phyloP scores from a whole-genome alignment of 169 alveolate species.

The Plasmodium blacklocki region DNA sequence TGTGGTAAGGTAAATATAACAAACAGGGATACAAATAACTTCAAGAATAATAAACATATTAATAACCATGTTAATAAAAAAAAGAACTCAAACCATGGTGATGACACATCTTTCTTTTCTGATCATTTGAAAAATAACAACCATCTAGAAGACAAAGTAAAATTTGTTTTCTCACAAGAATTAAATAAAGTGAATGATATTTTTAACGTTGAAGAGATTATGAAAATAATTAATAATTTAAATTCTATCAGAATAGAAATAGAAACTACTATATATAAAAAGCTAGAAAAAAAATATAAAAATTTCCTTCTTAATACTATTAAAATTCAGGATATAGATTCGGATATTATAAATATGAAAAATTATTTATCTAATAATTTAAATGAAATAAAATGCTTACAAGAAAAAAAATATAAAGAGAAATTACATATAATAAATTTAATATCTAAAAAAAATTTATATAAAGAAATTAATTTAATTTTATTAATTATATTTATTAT shows the following conservation, averaged over 20 bases:
- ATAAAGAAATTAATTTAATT: slow-evolving; percentile 56
- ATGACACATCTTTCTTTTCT: neutral
- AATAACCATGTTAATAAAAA: neutral
- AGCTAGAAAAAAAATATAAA: slow-evolving; percentile 57
- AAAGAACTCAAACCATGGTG: too few relatives aligned
- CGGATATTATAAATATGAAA: slow-evolving; percentile 33
- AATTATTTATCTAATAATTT: slow-evolving; percentile 38
- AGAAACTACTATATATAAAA: slow-evolving; percentile 67
- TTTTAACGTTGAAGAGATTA: slow-evolving; percentile 54
- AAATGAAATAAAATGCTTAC: slow-evolving; percentile 42
- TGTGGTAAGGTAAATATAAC: neutral
- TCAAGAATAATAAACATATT: too few relatives aligned
- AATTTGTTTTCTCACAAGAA: slow-evolving; percentile 68
- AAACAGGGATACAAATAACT: too few relatives aligned
- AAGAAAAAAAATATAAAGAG: slow-evolving; percentile 55
- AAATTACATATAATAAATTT: slow-evolving; percentile 46
- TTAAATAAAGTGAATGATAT: slow-evolving; percentile 37
- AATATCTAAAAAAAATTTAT: slow-evolving; percentile 27
- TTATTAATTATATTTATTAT: slow-evolving; percentile 55
- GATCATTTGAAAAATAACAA: neutral
- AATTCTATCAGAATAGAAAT: slow-evolving; percentile 77
- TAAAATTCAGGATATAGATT: slow-evolving; percentile 58
- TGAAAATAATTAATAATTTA: slow-evolving; percentile 74
- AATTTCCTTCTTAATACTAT: slow-evolving; percentile 16
- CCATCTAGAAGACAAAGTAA: slow-evolving; percentile 60